These are phyloP conservation scores for Incumbomyces delicatus DNA, from an alignment of 2,329 filamentous ascomycete genomes.

Conservation along the genomic window DNA sequence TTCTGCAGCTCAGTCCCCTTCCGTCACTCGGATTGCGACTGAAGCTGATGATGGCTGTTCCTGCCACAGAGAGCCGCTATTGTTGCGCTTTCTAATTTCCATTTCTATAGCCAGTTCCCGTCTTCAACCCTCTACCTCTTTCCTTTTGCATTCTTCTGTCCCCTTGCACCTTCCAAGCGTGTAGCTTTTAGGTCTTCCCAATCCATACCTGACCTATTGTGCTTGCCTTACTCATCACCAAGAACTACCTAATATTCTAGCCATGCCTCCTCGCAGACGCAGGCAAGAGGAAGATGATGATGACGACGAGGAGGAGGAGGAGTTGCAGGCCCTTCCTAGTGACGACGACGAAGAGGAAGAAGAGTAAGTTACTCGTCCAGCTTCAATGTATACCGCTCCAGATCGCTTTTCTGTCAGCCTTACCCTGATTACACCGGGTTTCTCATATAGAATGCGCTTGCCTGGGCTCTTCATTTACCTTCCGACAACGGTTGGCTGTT, in stretches of 20 bases:
- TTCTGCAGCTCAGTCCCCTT: slow-evolving; percentile 7
- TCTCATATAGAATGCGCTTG: not conserved
- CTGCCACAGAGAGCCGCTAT: slow-evolving; percentile 7
- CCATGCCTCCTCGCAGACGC: slow-evolving; percentile 41
- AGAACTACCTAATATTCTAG: slow-evolving; percentile 18
- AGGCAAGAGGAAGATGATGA: slow-evolving; percentile 40
- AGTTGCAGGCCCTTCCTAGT: slow-evolving; percentile 39
- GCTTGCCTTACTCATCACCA: slow-evolving; percentile 7
- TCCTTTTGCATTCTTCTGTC: slow-evolving; percentile 13
- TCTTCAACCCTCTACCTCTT: slow-evolving; percentile 19
- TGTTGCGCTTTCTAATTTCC: not conserved
- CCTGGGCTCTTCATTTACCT: not conserved
- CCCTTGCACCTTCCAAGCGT: slow-evolving; percentile 12
- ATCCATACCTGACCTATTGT: not conserved
- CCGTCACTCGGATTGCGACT: slow-evolving; percentile 8
- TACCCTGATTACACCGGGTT: not conserved
- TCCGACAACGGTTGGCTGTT: not conserved
- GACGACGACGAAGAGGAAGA: slow-evolving; percentile 43
- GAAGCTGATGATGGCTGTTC: slow-evolving; percentile 3
- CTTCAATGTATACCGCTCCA: slow-evolving; percentile 6
- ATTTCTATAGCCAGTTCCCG: slow-evolving; percentile 16
- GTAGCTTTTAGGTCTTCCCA: not conserved
- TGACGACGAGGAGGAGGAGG: slow-evolving; percentile 37
- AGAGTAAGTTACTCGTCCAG: slow-evolving; percentile 27
- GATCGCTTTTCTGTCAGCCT: slow-evolving; percentile 14